Evolutionary conservation across 1,284 basidiomycete genomes (phyloP).

Genomic region (Sporisorium sorghi): DNA sequence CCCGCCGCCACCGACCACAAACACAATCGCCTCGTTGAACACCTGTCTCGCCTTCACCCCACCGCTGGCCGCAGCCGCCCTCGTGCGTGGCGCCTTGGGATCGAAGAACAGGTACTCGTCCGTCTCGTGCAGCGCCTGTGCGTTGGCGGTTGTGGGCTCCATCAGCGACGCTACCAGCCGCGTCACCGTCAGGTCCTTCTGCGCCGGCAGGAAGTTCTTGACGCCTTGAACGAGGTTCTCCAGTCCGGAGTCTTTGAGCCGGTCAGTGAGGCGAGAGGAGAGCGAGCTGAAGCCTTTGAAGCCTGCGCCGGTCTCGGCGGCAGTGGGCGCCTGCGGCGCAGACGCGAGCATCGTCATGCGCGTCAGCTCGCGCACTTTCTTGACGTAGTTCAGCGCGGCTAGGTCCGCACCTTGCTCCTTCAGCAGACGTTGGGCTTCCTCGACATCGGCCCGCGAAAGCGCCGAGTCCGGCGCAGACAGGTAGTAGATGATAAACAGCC

Average conservation of each 20-base stretch:
- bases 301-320: slow-evolving; percentile 67
- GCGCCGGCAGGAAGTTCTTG: slow-evolving; percentile 95
- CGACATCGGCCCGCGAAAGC: slow-evolving; percentile 85
- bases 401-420: slow-evolving; percentile 75
- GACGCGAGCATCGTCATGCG: slow-evolving; percentile 91
- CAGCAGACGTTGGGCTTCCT: slow-evolving; percentile 77
- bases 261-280: slow-evolving; percentile 76
- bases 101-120: slow-evolving; percentile 97
- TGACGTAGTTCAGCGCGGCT: slow-evolving; percentile 91
- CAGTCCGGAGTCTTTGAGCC: slow-evolving; percentile 88
- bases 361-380: slow-evolving; percentile 89
- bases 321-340: slow-evolving; percentile 75
- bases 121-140: slow-evolving; percentile 77
- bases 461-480: slow-evolving; percentile 84
- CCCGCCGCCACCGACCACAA: slow-evolving; percentile 94
- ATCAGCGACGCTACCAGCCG: slow-evolving; percentile 93
- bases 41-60: slow-evolving; percentile 70
- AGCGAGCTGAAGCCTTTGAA: slow-evolving; percentile 92
- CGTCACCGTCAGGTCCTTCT: slow-evolving; percentile 92
- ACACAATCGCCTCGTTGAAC: slow-evolving; percentile 90
- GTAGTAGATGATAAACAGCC: slow-evolving; percentile 92
- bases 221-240: slow-evolving; percentile 97
- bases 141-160: slow-evolving; percentile 91
- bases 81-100: slow-evolving; percentile 72
- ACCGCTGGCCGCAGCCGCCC: slow-evolving; percentile 29